Evolutionary conservation across 2,329 filamentous ascomycete genomes (phyloP), one percentile per base, ranked within the genome.

Genomic region (Fusarium devonianum): DNA sequence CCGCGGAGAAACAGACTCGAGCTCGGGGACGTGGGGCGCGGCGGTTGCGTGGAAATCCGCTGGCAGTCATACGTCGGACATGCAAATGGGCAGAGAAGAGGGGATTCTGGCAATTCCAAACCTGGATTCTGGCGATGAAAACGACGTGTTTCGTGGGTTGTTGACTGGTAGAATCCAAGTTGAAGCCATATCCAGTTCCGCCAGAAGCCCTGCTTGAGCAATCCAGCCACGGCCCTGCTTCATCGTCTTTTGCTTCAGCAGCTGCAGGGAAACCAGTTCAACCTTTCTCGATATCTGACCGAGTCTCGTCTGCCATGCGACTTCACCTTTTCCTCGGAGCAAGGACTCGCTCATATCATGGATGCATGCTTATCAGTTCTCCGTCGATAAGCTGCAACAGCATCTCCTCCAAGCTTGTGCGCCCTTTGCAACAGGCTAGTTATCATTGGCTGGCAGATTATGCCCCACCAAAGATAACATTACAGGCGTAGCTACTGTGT

Each of bases 1-100:
- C 60, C 62, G 62, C 62, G 62, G 62, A 64, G 59, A 64, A 60
- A 45, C 51, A 35, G 21, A 23, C 41, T 54, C 34, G 32, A 9
- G 22, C 25, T 42, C 39, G 47, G 22, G 26, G 39, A 35, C 57
- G 42, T 56, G 56, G 54, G 40, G 33, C 37, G 5, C 19, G 37
- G 29, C 18, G 12, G 23, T 41, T 41, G 34, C 42, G 34, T 48
- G 32, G 26, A 48, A 58, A 53, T 50, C 30, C 54, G 53, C 37
- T 21, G 36, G 35, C 39, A 28, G 43, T 60, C 57, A 61, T 64
- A 60, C 50, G 58, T 62, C 58, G 41, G 36, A 49, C 58, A 63
- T 38, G 41, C 50, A 42, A 59, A n/a, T n/a, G n/a, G n/a, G n/a
- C 32, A 41, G 25, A 33, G n/a, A 39, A 28, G 30, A 34, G 30